These are phyloP conservation scores for Candida easanensis DNA, from an alignment of 805 yeast species.

Conservation along the genomic window DNA sequence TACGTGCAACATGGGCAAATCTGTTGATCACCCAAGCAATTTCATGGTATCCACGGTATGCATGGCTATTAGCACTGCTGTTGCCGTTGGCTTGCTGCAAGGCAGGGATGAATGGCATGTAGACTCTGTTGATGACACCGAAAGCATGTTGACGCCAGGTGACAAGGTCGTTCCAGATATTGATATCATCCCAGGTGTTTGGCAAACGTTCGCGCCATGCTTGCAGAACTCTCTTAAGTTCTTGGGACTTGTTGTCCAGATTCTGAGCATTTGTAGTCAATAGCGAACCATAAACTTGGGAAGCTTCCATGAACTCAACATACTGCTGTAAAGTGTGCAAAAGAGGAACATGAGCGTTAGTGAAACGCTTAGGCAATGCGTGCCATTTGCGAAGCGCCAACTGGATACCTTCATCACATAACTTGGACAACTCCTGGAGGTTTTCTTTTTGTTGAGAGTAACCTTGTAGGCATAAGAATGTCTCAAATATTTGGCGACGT, in stretches of 20 bases:
- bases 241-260: slow-evolving; percentile 89
- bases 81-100: slow-evolving; percentile 67
- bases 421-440: slow-evolving; percentile 75
- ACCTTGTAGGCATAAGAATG: slow-evolving; percentile 89
- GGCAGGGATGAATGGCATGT: slow-evolving; percentile 87
- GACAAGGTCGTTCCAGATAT: slow-evolving; percentile 94
- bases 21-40: slow-evolving; percentile 98
- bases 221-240: slow-evolving; percentile 87
- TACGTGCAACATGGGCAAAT: slow-evolving; percentile 97
- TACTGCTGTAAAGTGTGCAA: slow-evolving; percentile 96
- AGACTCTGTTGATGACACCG: slow-evolving; percentile 90
- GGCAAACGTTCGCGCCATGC: slow-evolving; percentile 99
- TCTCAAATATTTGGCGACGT: slow-evolving; percentile 90
- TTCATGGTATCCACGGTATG: slow-evolving; percentile 97
- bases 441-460: slow-evolving; percentile 89
- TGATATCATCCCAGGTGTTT: slow-evolving; percentile 95
- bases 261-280: slow-evolving; percentile 90
- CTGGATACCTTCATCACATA: slow-evolving; percentile 96
- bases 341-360: slow-evolving; percentile 83
- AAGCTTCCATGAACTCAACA: slow-evolving; percentile 96
- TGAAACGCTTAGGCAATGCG: slow-evolving; percentile 69
- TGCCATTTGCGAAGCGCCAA: slow-evolving; percentile 91
- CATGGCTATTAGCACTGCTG: slow-evolving; percentile 83
- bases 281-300: slow-evolving; percentile 85
- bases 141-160: slow-evolving; percentile 99